Conservation (phyloP, 208 protist species). For the Leishmania gerbilli region DNA sequence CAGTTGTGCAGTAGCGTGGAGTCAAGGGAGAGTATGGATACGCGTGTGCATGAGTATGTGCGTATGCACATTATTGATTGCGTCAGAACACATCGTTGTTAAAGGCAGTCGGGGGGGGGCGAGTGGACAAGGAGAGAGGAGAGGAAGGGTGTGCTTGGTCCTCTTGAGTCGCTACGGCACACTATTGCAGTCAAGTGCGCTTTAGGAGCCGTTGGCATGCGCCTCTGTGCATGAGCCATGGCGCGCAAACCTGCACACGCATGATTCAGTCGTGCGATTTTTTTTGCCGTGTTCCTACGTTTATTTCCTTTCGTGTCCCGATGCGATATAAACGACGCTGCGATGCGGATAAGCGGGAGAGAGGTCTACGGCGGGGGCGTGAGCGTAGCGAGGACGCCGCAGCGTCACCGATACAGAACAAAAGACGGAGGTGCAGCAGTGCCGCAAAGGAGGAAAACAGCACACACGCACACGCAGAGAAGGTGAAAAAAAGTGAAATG, state of each 20-base stretch:
- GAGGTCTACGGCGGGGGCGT: not conserved
- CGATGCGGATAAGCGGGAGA: not conserved
- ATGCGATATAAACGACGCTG: not conserved
- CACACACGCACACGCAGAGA: not conserved
- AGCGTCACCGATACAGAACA: not conserved
- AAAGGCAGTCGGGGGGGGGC: not conserved
- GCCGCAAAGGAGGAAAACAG: not conserved
- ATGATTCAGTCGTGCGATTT: not conserved
- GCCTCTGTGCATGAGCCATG: not conserved
- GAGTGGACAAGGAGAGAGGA: not conserved
- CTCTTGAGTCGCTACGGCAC: not conserved
- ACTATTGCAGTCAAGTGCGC: not conserved
- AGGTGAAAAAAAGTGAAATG: not conserved
- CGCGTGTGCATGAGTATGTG: slow-evolving; percentile 1
- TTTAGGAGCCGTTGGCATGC: not conserved
- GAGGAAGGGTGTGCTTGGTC: not conserved
- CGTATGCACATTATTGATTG: not conserved
- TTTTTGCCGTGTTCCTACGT: not conserved
- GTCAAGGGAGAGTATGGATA: not conserved
- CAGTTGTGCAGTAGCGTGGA: not conserved
- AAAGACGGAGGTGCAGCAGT: not conserved
- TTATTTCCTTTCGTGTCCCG: not conserved
- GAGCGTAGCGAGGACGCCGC: not conserved
- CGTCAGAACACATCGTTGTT: not conserved
- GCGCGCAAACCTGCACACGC: not conserved